Percentiles rank a stretch among this genome's conserved stretches.
phyloP scores from a whole-genome alignment of 208 protist genomes.

The Herpetomonas muscarum region DNA sequence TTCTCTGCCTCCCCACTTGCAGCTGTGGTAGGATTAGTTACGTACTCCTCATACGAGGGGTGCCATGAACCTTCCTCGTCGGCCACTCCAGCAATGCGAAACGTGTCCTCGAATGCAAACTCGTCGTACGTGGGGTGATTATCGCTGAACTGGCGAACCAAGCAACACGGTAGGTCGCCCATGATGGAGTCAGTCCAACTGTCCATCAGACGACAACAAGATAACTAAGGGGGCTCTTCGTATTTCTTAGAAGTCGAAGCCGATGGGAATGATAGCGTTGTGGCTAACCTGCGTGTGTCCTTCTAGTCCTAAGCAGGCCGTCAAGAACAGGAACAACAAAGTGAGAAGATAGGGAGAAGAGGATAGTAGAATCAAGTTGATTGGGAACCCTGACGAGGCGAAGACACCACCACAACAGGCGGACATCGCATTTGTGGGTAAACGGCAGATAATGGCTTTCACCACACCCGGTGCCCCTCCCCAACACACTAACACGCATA shows the following conservation, averaged over 20 bases:
- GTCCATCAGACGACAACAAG: neutral
- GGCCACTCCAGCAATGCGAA: too few relatives aligned
- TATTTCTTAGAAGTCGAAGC: too few relatives aligned
- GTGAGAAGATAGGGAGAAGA: conserved; percentile 3
- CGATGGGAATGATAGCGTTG: too few relatives aligned
- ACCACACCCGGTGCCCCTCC: too few relatives aligned
- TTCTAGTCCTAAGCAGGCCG: too few relatives aligned
- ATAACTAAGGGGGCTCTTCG: conserved; percentile 1
- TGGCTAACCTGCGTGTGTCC: too few relatives aligned
- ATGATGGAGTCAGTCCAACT: neutral
- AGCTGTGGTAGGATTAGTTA: too few relatives aligned
- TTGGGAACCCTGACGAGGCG: conserved; percentile 7
- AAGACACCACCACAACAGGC: neutral
- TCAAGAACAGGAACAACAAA: conserved; percentile 8
- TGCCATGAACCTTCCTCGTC: neutral
- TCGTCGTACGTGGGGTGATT: neutral
- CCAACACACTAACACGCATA: too few relatives aligned
- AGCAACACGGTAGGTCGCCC: conserved; percentile 1
- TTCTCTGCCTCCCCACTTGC: too few relatives aligned
- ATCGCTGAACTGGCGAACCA: neutral
- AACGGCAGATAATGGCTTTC: too few relatives aligned
- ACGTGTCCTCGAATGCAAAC: neutral
- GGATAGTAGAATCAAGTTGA: neutral
- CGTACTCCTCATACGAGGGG: neutral
- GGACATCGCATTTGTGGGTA: too few relatives aligned